These are phyloP conservation scores for Anthoceros angustus DNA, from an alignment of 225 moss, liverwort and hornwort species.

Conservation along the genomic window DNA sequence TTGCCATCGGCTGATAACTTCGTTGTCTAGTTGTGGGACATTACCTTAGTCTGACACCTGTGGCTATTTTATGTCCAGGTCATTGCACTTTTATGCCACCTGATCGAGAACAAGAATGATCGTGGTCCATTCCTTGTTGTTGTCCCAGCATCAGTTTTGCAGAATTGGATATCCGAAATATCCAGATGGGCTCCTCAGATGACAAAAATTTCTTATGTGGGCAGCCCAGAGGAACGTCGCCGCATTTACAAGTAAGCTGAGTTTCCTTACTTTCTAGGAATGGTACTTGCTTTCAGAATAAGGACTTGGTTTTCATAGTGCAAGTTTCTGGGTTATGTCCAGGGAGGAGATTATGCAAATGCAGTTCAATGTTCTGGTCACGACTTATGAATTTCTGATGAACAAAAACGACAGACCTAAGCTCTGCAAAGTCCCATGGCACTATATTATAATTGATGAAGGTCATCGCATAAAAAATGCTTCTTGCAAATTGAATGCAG, in stretches of 20 bases:
- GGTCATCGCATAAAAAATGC: conserved; percentile 97
- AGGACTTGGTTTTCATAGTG: conserved; percentile 13
- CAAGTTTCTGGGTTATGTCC: conserved; percentile 9
- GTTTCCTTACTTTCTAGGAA: neutral
- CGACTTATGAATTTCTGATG: conserved; percentile 97
- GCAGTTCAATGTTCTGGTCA: conserved; percentile 91
- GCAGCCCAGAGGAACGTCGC: conserved; percentile 88
- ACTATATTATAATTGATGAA: conserved; percentile 97
- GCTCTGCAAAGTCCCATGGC: conserved; percentile 94
- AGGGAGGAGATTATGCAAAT: conserved; percentile 91
- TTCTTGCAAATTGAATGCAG: conserved; percentile 92
- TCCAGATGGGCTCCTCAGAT: conserved; percentile 88
- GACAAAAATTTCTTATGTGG: conserved; percentile 71
- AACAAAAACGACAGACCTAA: conserved; percentile 98
- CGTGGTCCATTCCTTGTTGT: conserved; percentile 94
- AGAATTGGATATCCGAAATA: conserved; percentile 93
- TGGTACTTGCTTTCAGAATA: neutral
- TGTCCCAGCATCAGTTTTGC: conserved; percentile 91
- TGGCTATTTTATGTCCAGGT: conserved; percentile 21
- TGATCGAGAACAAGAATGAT: conserved; percentile 93
- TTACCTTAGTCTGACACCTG: neutral
- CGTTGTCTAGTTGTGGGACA: neutral
- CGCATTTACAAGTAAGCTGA: conserved; percentile 76
- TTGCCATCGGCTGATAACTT: neutral
- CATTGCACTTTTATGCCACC: conserved; percentile 89